Evolutionary conservation across 2,329 filamentous ascomycete species (phyloP), one percentile per base, ranked within the genome.

Genomic region (Periconia sp.): DNA sequence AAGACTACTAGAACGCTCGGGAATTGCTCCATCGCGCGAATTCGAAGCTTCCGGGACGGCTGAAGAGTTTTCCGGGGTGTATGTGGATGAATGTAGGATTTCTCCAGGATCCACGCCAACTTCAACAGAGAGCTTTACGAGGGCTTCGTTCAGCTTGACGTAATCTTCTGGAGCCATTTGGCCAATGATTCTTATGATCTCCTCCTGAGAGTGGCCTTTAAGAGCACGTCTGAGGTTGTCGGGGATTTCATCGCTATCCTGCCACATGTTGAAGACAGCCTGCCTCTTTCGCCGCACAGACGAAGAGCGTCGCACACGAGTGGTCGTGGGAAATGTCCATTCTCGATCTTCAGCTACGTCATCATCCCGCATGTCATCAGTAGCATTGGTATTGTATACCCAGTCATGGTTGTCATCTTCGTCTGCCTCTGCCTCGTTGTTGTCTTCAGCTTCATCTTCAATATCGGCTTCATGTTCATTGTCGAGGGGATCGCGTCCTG

Each of bases 381-480:
- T n/a, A n/a, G n/a, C n/a, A n/a, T n/a, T n/a, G n/a, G n/a, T n/a
- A n/a, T n/a, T n/a, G n/a, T n/a, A n/a, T n/a, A n/a, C 49, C 12
- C 34, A 40, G 15, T 48, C 43, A 7, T 43, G 40, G 7, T 47
- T 35, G 3, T 51, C 29, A 23, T 46, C 19, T 11, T 40, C 15
- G 10, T 46, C 46, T 10, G 49, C 43, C 3, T 37, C 39, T 11
- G 26, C 49, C 9, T 50, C 54, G 4, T 41, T 46, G 5, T 53
- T 50, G 10, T 47, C 54, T 3, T 59, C 57, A 11, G 66, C 54
- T 12, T 65, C 61, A 8, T 57, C 52, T 5, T 59, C 50, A 4
- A 54, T 54, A 59, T 55, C 59, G 21, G 13, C 22, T 48, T 59
- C 11, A 24, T 49, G 44, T 15, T 39, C 24, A 18, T 45, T 36